A percentile compares a stretch with the other conserved stretches of the same genome.
phyloP scores from a whole-genome alignment of 2,329 filamentous ascomycete species.

The Pseudogymnoascus sp. region DNA sequence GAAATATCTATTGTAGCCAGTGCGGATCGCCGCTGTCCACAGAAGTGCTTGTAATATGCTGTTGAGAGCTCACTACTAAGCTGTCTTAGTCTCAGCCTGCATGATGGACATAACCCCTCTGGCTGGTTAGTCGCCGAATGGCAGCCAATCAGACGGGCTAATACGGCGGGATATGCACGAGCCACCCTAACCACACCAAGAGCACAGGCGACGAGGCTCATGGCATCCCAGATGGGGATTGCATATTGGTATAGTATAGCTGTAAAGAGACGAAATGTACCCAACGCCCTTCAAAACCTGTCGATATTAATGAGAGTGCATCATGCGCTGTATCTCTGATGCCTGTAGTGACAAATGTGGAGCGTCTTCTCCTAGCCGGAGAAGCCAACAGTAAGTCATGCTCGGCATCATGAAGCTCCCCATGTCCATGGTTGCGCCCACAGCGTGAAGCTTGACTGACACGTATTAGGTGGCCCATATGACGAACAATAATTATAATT shows the following conservation, averaged over 20 bases:
- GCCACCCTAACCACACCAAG: not conserved
- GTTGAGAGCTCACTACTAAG: too few relatives aligned
- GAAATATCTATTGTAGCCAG: too few relatives aligned
- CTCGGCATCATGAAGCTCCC: not conserved
- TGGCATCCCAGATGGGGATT: not conserved
- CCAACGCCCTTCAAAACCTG: not conserved
- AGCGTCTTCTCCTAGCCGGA: not conserved
- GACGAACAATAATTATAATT: constrained; percentile 1
- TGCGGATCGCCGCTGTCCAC: too few relatives aligned
- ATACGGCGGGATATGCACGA: not conserved
- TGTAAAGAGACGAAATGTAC: not conserved
- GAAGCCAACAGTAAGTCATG: not conserved
- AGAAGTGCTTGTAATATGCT: too few relatives aligned
- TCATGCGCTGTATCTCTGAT: not conserved
- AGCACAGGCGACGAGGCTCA: not conserved
- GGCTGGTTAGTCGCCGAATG: too few relatives aligned
- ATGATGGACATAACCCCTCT: too few relatives aligned
- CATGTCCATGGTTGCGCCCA: not conserved
- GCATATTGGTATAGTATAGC: not conserved
- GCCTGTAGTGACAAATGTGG: constrained; percentile 1
- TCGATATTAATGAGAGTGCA: not conserved
- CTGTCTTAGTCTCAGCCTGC: too few relatives aligned
- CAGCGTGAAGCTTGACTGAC: not conserved
- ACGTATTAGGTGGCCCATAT: not conserved
- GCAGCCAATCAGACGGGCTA: not conserved